Base-by-base conservation (phyloP, 352 stramenopile species). In the Phytophthora hybrid region DNA sequence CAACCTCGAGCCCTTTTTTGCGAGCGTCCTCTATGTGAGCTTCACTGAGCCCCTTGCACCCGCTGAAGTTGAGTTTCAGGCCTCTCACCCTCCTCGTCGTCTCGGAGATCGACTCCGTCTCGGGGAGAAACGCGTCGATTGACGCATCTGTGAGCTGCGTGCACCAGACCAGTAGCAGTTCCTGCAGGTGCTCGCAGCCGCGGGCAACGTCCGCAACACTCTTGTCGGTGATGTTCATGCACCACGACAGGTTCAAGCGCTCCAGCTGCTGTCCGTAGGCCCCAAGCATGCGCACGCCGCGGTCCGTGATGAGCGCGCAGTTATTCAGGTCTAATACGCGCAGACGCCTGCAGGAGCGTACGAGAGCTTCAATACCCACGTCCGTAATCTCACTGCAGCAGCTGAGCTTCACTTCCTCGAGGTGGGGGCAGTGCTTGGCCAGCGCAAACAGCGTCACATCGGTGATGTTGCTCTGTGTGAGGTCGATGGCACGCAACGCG, bases 221-320 rank as follows among this genome's bases (percentile, higher is more conserved):
- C 66, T 93, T 92, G 80, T 97, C 90, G 10, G 90, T 97, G 64
- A 97, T 92, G 77, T 96, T 95, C 79, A 95, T 90, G 75, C 89
- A 96, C 90, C 90, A 97, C 56, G 89, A 94, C 32, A 97, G 58
- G 63, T 95, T 93, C 39, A 97, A 68, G 23, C 64, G 72, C 62
- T 92, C 80, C 49, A 97, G 78, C 13, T 81, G 82, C 49, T 87
- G 80, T 26, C 78, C 84, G 49, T 92, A 78, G 5, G 37, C 57
- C 31, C 81, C 88, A 10, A 93, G 63, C n/a, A 83, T 80, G 26
- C 77, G 69, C 9, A 93, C 84, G 18, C 88, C 85, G 19, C 84
- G 81, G 68, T 97, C 90, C 46, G 86, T 95, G 51, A 97, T 72
- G n/a, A 93, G 76, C 18, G 80, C 85, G 49, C 90, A 97, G 66